phyloP scores from a whole-genome alignment of 768 basidiomycete species.

The Cubamyces sp. region DNA sequence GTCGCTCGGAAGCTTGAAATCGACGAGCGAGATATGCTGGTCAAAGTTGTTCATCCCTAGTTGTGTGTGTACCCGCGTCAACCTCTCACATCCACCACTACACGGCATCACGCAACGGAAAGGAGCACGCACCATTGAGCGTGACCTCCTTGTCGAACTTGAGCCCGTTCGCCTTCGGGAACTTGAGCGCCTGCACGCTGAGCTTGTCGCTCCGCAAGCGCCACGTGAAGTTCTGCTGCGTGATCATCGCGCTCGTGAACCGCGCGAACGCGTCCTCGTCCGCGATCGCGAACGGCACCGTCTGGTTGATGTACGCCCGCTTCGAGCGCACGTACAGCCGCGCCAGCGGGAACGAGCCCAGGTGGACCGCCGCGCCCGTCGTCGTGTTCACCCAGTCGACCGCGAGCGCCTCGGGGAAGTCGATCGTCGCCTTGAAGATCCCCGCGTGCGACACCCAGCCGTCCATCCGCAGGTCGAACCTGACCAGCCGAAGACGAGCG shows the following conservation, averaged over 20 bases:
- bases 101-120: background rate
- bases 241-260: conserved; percentile 69
- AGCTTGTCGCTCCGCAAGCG: conserved; percentile 58
- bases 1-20: conserved; percentile 69
- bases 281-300: conserved; percentile 57
- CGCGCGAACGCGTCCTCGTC: conserved; percentile 61
- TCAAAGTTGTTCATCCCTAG: conserved; percentile 56
- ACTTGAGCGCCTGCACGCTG: conserved; percentile 65
- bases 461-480: conserved; percentile 55
- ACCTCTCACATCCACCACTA: conserved; percentile 1
- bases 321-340: conserved; percentile 54
- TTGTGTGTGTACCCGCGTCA: conserved; percentile 38
- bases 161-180: conserved; percentile 68
- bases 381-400: conserved; percentile 61
- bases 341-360: conserved; percentile 60
- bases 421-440: conserved; percentile 63
- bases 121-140: conserved; percentile 48
- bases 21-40: conserved; percentile 55
- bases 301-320: conserved; percentile 65
- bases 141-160: conserved; percentile 64
- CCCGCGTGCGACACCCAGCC: conserved; percentile 71
- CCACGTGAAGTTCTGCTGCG: conserved; percentile 70
- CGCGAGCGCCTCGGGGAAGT: conserved; percentile 58
- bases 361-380: conserved; percentile 42
- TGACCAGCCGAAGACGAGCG: too few relatives aligned